These are phyloP conservation scores for Lactarius akahatsu DNA, from an alignment of 768 basidiomycete species.

Conservation along the genomic window DNA sequence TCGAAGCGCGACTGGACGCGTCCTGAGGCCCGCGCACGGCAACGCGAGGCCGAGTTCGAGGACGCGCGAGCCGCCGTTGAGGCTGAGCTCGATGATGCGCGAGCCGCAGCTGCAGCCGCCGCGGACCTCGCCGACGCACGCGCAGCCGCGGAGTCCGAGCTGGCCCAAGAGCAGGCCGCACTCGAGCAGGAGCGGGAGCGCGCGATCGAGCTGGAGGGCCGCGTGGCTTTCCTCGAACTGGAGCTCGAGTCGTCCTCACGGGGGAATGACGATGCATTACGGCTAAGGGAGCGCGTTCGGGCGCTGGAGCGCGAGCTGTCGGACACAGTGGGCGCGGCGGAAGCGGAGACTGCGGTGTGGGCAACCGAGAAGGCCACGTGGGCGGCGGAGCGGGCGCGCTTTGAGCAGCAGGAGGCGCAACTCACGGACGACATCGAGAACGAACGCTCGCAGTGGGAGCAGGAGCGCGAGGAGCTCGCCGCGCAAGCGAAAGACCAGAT, in stretches of 20 bases:
- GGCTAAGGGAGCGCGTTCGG: conserved; percentile 16
- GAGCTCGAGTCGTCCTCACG: conserved; percentile 53
- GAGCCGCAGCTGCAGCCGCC: conserved; percentile 42
- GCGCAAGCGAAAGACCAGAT: conserved; percentile 50
- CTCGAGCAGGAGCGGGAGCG: conserved; percentile 6
- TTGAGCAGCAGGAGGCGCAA: conserved; percentile 42
- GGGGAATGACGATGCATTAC: conserved; percentile 37
- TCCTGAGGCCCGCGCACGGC: conserved; percentile 54
- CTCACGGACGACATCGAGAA: conserved; percentile 52
- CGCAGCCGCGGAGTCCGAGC: conserved; percentile 4
- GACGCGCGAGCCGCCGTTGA: conserved; percentile 43
- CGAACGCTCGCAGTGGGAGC: conserved; percentile 49
- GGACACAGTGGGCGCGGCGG: conserved; percentile 1
- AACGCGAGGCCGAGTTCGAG: conserved; percentile 54
- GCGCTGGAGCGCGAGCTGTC: conserved; percentile 14
- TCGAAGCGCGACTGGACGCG: conserved; percentile 66
- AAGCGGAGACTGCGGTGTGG: conserved; percentile 6
- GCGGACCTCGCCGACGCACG: conserved; percentile 4
- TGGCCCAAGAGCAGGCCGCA: conserved; percentile 7
- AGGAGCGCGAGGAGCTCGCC: conserved; percentile 48
- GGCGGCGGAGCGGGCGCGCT: conserved; percentile 40
- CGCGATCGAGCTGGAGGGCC: conserved; percentile 39
- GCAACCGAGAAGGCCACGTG: conserved; percentile 34
- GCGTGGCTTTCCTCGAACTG: conserved; percentile 40
- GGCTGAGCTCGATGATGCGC: conserved; percentile 52